Conservation (phyloP, 148 eudicot species). For the Camellia sinensis region DNA sequence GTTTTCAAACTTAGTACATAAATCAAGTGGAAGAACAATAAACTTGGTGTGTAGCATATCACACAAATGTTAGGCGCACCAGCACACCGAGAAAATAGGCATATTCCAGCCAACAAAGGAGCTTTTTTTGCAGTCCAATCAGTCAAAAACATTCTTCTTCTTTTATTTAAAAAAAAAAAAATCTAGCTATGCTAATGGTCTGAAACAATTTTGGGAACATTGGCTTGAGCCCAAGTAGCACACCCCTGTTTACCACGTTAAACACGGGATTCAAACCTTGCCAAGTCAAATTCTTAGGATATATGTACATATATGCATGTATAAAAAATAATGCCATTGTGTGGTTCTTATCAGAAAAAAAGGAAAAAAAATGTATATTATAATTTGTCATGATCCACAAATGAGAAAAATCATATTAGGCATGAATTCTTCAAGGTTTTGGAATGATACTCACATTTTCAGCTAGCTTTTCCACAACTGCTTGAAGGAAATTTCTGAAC, state of each 20-base stretch:
- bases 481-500: constrained; percentile 73
- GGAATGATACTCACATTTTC: constrained; percentile 62
- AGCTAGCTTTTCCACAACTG: constrained; percentile 75
- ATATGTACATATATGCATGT: neutral
- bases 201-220: neutral
- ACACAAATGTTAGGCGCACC: neutral
- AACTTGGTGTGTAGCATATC: neutral
- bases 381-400: neutral
- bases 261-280: neutral
- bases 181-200: no score
- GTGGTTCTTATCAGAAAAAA: neutral
- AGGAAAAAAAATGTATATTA: neutral
- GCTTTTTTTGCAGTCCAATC: neutral
- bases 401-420: neutral
- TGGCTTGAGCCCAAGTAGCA: neutral
- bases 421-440: neutral
- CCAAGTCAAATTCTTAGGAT: neutral
- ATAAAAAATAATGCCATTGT: neutral
- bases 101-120: neutral
- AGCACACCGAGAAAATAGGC: neutral
- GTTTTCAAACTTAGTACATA: neutral
- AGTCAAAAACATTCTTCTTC: neutral
- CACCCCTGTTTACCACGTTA: neutral
- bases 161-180: neutral
- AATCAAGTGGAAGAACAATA: neutral